phyloP scores from a whole-genome alignment of 768 basidiomycete genomes.

The Cyclocybe cylindracea region DNA sequence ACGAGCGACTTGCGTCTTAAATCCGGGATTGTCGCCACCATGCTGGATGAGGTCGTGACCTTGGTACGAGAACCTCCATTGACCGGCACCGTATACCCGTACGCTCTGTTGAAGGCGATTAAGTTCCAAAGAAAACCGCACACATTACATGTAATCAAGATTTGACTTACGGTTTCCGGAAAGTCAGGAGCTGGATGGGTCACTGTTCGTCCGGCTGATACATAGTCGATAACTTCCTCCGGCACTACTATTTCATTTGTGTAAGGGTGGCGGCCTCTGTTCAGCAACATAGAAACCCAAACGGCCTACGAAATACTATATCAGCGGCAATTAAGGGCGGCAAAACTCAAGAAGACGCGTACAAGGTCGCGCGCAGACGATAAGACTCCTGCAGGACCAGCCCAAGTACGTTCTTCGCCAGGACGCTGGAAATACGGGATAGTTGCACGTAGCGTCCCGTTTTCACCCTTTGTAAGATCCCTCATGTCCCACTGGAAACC shows the following conservation, averaged over 20 bases:
- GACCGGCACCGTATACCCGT: constrained; percentile 40
- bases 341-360: not conserved
- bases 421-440: constrained; percentile 41
- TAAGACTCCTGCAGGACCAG: constrained; percentile 42
- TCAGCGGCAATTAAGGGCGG: not conserved
- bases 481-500: constrained; percentile 37
- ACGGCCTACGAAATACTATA: constrained; percentile 13
- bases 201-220: constrained; percentile 36
- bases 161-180: constrained; percentile 33
- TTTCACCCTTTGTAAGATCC: constrained; percentile 28
- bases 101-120: constrained; percentile 28
- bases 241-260: constrained; percentile 40
- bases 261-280: constrained; percentile 37
- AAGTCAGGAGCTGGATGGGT: constrained; percentile 32
- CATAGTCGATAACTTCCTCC: constrained; percentile 32
- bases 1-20: constrained; percentile 26
- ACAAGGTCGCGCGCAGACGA: constrained; percentile 43
- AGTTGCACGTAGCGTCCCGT: constrained; percentile 33
- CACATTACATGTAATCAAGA: not conserved
- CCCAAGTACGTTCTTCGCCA: constrained; percentile 40
- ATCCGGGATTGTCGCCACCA: constrained; percentile 42
- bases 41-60: constrained; percentile 46
- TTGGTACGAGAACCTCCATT: constrained; percentile 38
- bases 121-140: no score
- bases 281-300: constrained; percentile 44